Percentiles rank a stretch among this genome's conserved stretches.
Evolutionary conservation across 345 rosid species (phyloP).

Genomic region (Eucalyptus melliodora): DNA sequence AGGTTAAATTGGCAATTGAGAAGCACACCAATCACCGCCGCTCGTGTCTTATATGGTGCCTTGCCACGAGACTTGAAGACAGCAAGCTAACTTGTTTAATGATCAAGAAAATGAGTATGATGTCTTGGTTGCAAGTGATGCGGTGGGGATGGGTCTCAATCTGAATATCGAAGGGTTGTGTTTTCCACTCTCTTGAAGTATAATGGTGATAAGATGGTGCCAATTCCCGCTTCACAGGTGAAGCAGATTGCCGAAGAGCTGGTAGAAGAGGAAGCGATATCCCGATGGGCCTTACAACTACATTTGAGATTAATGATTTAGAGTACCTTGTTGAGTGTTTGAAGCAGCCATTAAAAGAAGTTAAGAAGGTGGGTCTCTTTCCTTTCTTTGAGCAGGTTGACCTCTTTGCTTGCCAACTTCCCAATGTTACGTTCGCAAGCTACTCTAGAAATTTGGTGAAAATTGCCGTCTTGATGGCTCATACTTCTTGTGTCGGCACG

Average conservation of each 20-base stretch:
- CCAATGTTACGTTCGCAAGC: slow-evolving; percentile 36
- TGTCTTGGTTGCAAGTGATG: slow-evolving; percentile 94
- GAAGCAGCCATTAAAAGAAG: slow-evolving; percentile 70
- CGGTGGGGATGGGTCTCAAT: slow-evolving; percentile 93
- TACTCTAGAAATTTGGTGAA: slow-evolving; percentile 68
- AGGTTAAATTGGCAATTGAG: slow-evolving; percentile 84
- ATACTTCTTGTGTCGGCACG: slow-evolving; percentile 75
- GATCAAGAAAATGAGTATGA: slow-evolving; percentile 78
- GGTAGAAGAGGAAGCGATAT: slow-evolving; percentile 80
- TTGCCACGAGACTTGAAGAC: slow-evolving; percentile 90
- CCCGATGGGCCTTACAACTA: slow-evolving; percentile 90
- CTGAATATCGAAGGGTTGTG: slow-evolving; percentile 81
- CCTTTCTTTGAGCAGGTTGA: slow-evolving; percentile 94
- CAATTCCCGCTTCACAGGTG: slow-evolving; percentile 74
- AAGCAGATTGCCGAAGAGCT: slow-evolving; percentile 94
- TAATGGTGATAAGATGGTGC: slow-evolving; percentile 73
- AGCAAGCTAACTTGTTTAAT: slow-evolving; percentile 81
- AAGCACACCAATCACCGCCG: slow-evolving; percentile 70
- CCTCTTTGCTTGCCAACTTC: slow-evolving; percentile 65
- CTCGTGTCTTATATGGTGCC: slow-evolving; percentile 87
- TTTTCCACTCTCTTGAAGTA: slow-evolving; percentile 61
- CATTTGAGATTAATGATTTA: slow-evolving; percentile 59
- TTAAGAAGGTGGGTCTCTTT: slow-evolving; percentile 72
- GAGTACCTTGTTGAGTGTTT: slow-evolving; percentile 69
- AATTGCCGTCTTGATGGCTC: slow-evolving; percentile 70